A percentile compares a stretch with the other conserved stretches of the same genome.
Conservation (phyloP, 352 stramenopile species). For the Pythium volutum region DNA sequence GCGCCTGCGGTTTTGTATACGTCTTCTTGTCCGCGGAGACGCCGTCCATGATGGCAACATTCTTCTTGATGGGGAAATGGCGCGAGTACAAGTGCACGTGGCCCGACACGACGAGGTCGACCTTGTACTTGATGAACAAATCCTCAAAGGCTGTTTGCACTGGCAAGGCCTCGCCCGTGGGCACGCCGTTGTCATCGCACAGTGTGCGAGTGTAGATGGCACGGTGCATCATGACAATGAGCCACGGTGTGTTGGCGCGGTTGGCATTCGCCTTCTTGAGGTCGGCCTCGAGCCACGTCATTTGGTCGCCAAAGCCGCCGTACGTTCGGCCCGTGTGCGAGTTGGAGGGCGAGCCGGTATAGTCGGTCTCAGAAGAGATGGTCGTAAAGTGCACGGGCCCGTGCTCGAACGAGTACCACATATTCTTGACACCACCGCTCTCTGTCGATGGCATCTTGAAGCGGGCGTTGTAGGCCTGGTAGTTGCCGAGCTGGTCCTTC, state of each 20-base stretch:
- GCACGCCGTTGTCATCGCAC: constrained; percentile 30
- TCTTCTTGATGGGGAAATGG: constrained; percentile 42
- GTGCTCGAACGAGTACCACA: constrained; percentile 90
- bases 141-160: constrained; percentile 52
- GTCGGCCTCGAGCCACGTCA: constrained; percentile 50
- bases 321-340: constrained; percentile 16
- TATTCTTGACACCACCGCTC: constrained; percentile 56
- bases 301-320: constrained; percentile 34
- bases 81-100: constrained; percentile 59
- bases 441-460: constrained; percentile 87
- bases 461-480: constrained; percentile 78
- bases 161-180: constrained; percentile 26
- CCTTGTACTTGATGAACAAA: constrained; percentile 56
- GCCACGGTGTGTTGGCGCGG: constrained; percentile 40
- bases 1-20: constrained; percentile 43
- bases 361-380: constrained; percentile 80
- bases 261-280: constrained; percentile 45
- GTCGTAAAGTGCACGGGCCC: constrained; percentile 78
- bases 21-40: constrained; percentile 36
- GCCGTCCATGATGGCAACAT: constrained; percentile 33
- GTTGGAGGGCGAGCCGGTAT: constrained; percentile 24
- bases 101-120: constrained; percentile 49
- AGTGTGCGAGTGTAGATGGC: constrained; percentile 42
- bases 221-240: constrained; percentile 54
- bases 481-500: constrained; percentile 67